Base-by-base conservation (phyloP, 1,284 basidiomycete species). In the Afroboletus lepidellus region DNA sequence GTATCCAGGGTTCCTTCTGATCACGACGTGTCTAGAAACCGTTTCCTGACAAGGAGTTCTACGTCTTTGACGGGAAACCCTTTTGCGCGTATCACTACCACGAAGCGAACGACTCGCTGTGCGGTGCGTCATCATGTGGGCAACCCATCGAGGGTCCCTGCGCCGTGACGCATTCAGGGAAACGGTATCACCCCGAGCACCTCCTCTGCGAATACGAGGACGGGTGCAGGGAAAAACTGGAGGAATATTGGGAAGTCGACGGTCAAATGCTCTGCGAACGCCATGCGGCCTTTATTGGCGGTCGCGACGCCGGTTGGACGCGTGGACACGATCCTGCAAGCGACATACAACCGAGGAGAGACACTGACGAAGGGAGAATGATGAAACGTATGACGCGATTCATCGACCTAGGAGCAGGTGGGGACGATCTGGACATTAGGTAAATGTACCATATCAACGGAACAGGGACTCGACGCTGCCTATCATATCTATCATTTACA, bases 81-180 rank as follows among this genome's bases (percentile, higher is more conserved):
- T 84, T 86, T 66, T 96, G 92, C 65, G 88, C 84, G 36, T 90
- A 90, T 66, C 92, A 94, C 69, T 95, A 95, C 64, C 91, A 94
- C 68, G 87, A 93, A 71, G 85, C 84, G 50, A 94, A 94, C 70
- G 79, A 87, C 58, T 94, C 92, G 15, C 76, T 95, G 3, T 96
- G 92, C 62, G 82, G 89, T 6, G 81, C 88, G 3, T 65, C 79
- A 4, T 74, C 75, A n/a, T 96, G 92, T 66, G 84, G 88, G 8
- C 81, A 87, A 67, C 92, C 92, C 1, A 92, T 96, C 62, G 93
- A 96, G 71, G 92, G 93, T 1, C 83, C 91, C 1, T 95, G 92
- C 65, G 90, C 93, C 12, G 82, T 94, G 21, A 87, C 85, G 16
- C 84, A 92, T 57, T 72, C 81, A 13, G 87, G 87, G 15, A 83